Evolutionary conservation across 2,329 filamentous ascomycete genomes (phyloP), one percentile per base, ranked within the genome.

Genomic region (Ramularia collo-cygni): DNA sequence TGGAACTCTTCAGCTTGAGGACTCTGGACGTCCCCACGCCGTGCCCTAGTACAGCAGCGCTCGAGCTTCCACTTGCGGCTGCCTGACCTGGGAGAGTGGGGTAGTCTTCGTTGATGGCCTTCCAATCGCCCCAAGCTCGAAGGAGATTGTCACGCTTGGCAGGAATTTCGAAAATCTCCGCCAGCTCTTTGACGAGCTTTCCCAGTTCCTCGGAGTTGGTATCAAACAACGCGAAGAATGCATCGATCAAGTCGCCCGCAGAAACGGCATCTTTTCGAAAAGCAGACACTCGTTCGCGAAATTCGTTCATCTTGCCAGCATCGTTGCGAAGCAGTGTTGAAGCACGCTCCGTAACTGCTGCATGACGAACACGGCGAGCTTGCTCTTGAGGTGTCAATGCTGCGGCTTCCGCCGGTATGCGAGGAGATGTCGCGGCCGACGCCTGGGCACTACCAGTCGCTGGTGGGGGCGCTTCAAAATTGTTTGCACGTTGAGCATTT

Each of bases 31-130:
- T 79, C 26, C 72, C 70, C 50, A 71, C 58, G 44, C 83, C 77
- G 43, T 61, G 64, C 42, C 62, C 64, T 26, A 67, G 62, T 4
- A 70, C 59, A 12, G 64, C 64, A 16, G 66, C 64, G 2, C 66
- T 63, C 32, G 71, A 63, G 4, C 67, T 68, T 17, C 81, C 79
- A 27, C 80, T 73, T 64, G 82, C 77, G 36, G 83, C 82, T 39
- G 76, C 75, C 1, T 85, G 74, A 0, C 83, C 83, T 1, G 90
- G 89, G 1, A 96, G 70, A 2, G 85, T 86, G 0, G 90, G 90
- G 53, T 95, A 96, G 60, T 95, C 89, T 63, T 95, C 89, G 51
- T 94, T 93, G 65, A 94, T 92, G 27, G 88, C 88, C 33, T 86
- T 85, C 86, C 90, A 95, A 64, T 95, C 85, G 53, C 87, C 86